Evolutionary conservation across 2,329 filamentous ascomycete species (phyloP).

Genomic region (Albophoma yamanashiensis): DNA sequence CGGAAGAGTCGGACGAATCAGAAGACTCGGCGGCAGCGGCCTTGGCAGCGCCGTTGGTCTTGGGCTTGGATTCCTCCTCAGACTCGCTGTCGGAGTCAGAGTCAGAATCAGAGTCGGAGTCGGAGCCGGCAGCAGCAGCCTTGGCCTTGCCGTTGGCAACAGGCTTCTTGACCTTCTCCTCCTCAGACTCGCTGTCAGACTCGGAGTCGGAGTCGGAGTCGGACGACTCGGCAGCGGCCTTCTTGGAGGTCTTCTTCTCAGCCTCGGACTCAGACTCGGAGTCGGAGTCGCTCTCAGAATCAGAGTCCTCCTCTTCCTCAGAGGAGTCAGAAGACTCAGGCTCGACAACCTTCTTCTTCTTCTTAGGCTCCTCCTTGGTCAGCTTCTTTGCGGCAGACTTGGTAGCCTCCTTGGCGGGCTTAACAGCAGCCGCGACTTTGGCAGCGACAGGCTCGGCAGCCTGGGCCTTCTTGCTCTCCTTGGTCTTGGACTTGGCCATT

Average conservation of each 20-base stretch:
- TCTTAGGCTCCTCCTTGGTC: constrained; percentile 36
- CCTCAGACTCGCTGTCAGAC: constrained; percentile 22
- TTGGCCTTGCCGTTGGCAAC: constrained; percentile 14
- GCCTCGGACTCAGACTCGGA: constrained; percentile 13
- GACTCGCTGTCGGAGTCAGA: constrained; percentile 28
- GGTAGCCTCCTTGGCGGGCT: constrained; percentile 52
- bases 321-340: constrained; percentile 28
- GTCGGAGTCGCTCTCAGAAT: constrained; percentile 21
- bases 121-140: constrained; percentile 20
- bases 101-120: constrained; percentile 20
- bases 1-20: constrained; percentile 20
- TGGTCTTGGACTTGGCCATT: constrained; percentile 60
- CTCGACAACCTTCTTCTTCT: constrained; percentile 34
- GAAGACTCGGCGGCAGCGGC: constrained; percentile 19
- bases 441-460: constrained; percentile 40
- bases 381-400: constrained; percentile 48
- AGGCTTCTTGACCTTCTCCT: constrained; percentile 15
- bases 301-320: constrained; percentile 22
- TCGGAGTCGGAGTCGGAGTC: constrained; percentile 14
- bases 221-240: too few species aligned
- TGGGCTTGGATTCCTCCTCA: constrained; percentile 21
- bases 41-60: constrained; percentile 13
- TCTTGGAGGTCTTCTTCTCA: constrained; percentile 9
- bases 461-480: constrained; percentile 41
- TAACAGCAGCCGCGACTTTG: constrained; percentile 58